Evolutionary conservation across 305 asterid species (phyloP).

Genomic region (Stenogyne calaminthoides): DNA sequence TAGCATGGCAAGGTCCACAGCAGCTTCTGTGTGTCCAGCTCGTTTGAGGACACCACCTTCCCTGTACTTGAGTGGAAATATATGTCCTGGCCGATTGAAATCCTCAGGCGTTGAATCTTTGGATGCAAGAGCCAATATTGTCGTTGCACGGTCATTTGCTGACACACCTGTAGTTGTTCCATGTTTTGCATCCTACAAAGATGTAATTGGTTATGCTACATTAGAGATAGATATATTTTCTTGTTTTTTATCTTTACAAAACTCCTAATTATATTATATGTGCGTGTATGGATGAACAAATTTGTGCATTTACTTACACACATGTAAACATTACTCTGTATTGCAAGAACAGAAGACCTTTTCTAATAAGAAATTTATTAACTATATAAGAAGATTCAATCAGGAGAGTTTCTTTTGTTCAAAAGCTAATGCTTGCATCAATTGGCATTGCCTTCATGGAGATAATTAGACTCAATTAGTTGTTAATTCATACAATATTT

Average conservation of each 20-base stretch:
- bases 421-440: slow-evolving; percentile 7
- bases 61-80: slow-evolving; percentile 89
- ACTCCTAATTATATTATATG: slow-evolving; percentile 1
- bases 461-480: neutral
- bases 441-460: neutral
- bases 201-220: slow-evolving; percentile 17
- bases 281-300: neutral
- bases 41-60: slow-evolving; percentile 95
- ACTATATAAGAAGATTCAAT: neutral
- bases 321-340: neutral
- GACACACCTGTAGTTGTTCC: slow-evolving; percentile 99
- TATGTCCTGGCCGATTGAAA: slow-evolving; percentile 98
- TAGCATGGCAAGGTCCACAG: slow-evolving; percentile 82
- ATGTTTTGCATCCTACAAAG: slow-evolving; percentile 81
- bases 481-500: neutral
- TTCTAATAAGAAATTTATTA: neutral
- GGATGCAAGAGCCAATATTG: slow-evolving; percentile 82
- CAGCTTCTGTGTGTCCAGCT: slow-evolving; percentile 99
- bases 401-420: neutral
- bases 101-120: slow-evolving; percentile 86
- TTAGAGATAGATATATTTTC: neutral
- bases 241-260: neutral
- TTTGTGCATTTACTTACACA: neutral
- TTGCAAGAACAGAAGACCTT: neutral
- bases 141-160: slow-evolving; percentile 89